Evolutionary conservation across 768 basidiomycete species (phyloP).

Genomic region (Gloeophyllum trabeum): DNA sequence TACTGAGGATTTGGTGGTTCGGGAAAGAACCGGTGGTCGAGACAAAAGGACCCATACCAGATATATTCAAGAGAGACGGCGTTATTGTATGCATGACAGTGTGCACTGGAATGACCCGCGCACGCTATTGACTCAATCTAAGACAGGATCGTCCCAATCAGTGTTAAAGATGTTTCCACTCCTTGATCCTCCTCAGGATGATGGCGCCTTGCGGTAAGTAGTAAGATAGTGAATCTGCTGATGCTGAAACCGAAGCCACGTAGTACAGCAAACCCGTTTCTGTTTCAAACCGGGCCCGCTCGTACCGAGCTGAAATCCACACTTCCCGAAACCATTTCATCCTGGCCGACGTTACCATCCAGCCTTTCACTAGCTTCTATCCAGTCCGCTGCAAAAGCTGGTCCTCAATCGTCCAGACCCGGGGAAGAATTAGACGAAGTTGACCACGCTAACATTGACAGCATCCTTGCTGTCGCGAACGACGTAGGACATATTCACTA

Average conservation of each 20-base stretch:
- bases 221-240: conserved; percentile 5
- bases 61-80: conserved; percentile 61
- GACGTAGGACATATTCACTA: conserved; percentile 43
- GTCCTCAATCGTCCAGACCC: conserved; percentile 15
- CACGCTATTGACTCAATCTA: conserved; percentile 9
- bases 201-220: conserved; percentile 56
- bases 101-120: conserved; percentile 3
- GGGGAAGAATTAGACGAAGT: conserved; percentile 27
- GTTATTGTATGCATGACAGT: conserved; percentile 38
- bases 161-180: conserved; percentile 59
- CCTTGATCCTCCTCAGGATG: conserved; percentile 59
- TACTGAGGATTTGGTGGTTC: conserved; percentile 50
- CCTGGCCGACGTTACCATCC: conserved; percentile 58
- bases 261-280: conserved; percentile 73
- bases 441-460: conserved; percentile 42
- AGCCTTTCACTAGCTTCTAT: conserved; percentile 54
- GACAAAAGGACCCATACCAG: conserved; percentile 34
- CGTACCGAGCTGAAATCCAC: conserved; percentile 29
- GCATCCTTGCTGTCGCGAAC: conserved; percentile 54
- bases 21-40: conserved; percentile 27
- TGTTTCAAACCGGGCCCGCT: conserved; percentile 62
- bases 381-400: conserved; percentile 25
- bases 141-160: conserved; percentile 76
- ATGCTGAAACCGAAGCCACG: conserved; percentile 5
- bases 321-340: conserved; percentile 46